A percentile compares a stretch with the other conserved stretches of the same genome.
phyloP scores from a whole-genome alignment of 805 yeast genomes.

The Wickerhamomyces queroliae region DNA sequence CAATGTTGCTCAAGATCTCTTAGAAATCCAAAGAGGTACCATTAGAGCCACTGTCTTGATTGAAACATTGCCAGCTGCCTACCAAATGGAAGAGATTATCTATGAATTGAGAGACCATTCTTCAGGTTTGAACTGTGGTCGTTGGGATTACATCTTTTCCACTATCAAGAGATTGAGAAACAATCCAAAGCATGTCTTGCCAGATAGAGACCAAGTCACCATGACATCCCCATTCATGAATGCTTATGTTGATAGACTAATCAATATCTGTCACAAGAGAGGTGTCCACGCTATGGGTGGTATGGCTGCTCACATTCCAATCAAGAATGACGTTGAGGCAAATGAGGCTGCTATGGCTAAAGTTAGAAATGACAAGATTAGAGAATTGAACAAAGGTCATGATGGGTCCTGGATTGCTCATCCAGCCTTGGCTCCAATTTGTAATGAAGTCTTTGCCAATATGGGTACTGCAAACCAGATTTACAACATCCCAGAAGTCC shows the following conservation, averaged over 20 bases:
- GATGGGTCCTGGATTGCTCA: conserved; percentile 91
- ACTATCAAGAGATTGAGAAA: conserved; percentile 72
- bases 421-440: conserved; percentile 74
- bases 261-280: conserved; percentile 68
- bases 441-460: conserved; percentile 63
- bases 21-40: conserved; percentile 68
- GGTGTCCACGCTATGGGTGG: conserved; percentile 89
- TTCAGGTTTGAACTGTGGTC: conserved; percentile 80
- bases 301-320: conserved; percentile 86
- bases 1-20: conserved; percentile 67
- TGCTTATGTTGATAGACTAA: conserved; percentile 67
- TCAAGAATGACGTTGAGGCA: conserved; percentile 60
- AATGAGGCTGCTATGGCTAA: conserved; percentile 64
- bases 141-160: conserved; percentile 86
- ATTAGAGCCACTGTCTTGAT: conserved; percentile 77
- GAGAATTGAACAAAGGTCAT: conserved; percentile 75
- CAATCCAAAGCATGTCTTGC: conserved; percentile 58
- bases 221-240: conserved; percentile 83
- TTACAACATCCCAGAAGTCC: conserved; percentile 37
- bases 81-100: conserved; percentile 81
- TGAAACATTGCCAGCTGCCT: conserved; percentile 81
- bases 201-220: conserved; percentile 73
- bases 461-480: conserved; percentile 85
- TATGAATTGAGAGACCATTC: conserved; percentile 74
- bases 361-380: conserved; percentile 66